Evolutionary conservation across 2,329 filamentous ascomycete species (phyloP), one percentile per base, ranked within the genome.

Genomic region (Colletotrichum sp.): DNA sequence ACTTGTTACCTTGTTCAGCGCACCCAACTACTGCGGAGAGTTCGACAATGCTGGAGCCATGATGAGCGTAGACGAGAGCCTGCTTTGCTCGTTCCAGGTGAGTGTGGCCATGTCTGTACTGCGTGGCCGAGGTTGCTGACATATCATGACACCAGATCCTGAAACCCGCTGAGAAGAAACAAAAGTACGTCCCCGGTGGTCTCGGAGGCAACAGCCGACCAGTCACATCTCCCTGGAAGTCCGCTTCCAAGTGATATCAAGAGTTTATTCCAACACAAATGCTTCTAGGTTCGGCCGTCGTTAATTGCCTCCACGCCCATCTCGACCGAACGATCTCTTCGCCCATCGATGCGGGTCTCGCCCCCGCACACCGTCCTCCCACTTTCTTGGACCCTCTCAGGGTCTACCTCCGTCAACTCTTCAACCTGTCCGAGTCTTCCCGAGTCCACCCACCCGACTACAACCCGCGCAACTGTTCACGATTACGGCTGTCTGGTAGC

Each of bases 91-190:
- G 78, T 99, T 99, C 94, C 97, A 99, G 95, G 95, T 97, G 81
- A 71, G 88, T 85, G 30, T 63, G 57, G 30, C 30, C 10, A 21
- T 18, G 8, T 30, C 16, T 5, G 8, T 18, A 16, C 39, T 32
- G 44, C 55, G 16, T 52, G 24, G 55, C 24, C n/a, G 30, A 49
- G 62, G 57, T 68, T 67, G 67, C 77, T 78, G 52, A 78, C 67
- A 34, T 39, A 7, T 24, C 13, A n/a, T n/a, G 64, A 59, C 63
- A 70, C 32, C 81, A 98, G 95, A 99, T 99, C 85, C 91, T 99
- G 90, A 99, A 99, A 91, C 97, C 97, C 84, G 97, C 97, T 87
- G 97, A 99, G 92, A 99, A 99, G 94, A 99, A 99, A 94, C 96
- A 98, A 95, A 99, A 99, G 96, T 99, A 98, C 91, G 96, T 98